Base-by-base conservation (phyloP, 805 yeast genomes). In the Naumovozyma baii region DNA sequence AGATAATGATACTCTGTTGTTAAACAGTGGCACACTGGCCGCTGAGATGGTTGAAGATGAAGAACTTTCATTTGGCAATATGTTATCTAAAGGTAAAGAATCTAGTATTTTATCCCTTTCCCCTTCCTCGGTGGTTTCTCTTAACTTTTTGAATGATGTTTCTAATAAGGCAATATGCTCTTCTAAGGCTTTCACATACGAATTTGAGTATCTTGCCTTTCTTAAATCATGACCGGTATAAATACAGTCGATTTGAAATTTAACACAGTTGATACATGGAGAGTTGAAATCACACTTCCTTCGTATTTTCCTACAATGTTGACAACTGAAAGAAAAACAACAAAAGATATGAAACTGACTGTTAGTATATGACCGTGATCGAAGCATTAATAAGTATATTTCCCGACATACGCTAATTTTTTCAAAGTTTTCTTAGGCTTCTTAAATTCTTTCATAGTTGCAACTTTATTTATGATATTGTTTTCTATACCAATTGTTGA, bases 251-350 rank as follows among this genome's bases (percentile, higher is more conserved):
- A 60, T 61, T 4, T 61, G 59, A 10, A 63, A 59, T 42, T 63
- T 66, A 18, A 60, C 50, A 47, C 78, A 73, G 42, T 63, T 63
- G 22, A 64, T 51, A 47, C 78, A 73, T 5, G 77, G 77, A 31
- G 50, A 50, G 33, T 62, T 63, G 44, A 62, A 64, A 47, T 70
- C 61, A 50, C 78, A 73, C 48, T 68, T 70, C 39, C 72, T 64
- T 39, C 59, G 42, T 35, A 53, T 41, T 15, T 45, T 45, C 14
- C 61, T 38, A 35, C 61, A 29, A 29, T 29, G 31, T 29, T 29
- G 31, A 14, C 31, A 29, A 10, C 26, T 22, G 26, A 10, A 22
- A 7, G 7, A 10, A 10, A 22, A 10, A 22, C 10, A 10, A 22
- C 9, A 22, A 7, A 10, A 22, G n/a, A n/a, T n/a, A n/a, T n/a